Evolutionary conservation across 2,329 filamentous ascomycete species (phyloP), one percentile per base, ranked within the genome.

Genomic region (Arthrobotrys iridis): DNA sequence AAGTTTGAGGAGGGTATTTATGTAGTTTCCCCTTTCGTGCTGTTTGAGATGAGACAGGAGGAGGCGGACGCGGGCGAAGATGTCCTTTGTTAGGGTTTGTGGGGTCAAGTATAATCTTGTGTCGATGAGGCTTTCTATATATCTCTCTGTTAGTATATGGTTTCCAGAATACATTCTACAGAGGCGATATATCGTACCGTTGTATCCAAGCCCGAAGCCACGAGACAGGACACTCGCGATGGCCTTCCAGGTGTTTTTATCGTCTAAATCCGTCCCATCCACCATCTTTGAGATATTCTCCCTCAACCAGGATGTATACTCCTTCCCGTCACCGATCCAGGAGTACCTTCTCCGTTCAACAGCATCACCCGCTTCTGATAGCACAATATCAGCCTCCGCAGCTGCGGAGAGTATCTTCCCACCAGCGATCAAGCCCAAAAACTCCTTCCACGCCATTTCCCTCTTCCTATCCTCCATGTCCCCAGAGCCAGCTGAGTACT

Each of bases 291-390:
- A 83, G 57, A 95, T 84, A 80, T 89, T 91, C 11, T 82, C 82
- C 1, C 89, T 90, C 40, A 97, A 82, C 93, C 93, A 97, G 28
- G 82, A 82, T 10, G 87, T 86, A 82, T 91, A 96, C 15, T 85
- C 81, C 24, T 84, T 84, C 2, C 90, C 90, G 77, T 89, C 86
- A 0, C 87, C 85, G 33, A 92, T 79, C 91, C 92, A 96, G 0
- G 81, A 79, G 4, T 72, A 60, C 10, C 77, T 77, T 4, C 15
- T 79, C 55, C 33, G 50, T 46, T 68, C 55, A 28, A 65, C 67
- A 35, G 11, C 50, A 11, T 60, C 50, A 22, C 41, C 58, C 4
- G 46, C 64, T 48, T 15, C 76, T 40, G 10, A 79, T 5, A 83
- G 60, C 78, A 83, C 77, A 64, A 81, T 78, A 60, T 85, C 81